Evolutionary conservation across 2,329 filamentous ascomycete species (phyloP), one percentile per base, ranked within the genome.

Genomic region (Penicillium decumbens): DNA sequence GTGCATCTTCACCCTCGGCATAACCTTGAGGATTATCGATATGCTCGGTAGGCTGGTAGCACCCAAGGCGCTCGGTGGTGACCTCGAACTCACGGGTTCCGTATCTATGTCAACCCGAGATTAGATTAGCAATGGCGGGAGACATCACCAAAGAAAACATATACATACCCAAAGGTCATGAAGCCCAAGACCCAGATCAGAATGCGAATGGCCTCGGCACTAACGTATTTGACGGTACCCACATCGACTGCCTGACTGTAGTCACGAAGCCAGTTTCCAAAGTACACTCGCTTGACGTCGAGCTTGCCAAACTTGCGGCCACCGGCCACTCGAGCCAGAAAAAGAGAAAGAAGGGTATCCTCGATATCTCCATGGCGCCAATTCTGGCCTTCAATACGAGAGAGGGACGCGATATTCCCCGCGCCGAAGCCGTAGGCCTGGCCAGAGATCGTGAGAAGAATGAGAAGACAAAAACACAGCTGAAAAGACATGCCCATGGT

Each of bases 161-260:
- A 18, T 18, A 18, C 61, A 56, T 83, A 92, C 61, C 88, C 88
- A 68, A 93, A 93, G 59, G 80, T 92, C 75, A 96, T 79, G 77
- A 96, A 96, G 13, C 89, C 89, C 37, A 96, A 79, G 40, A 96
- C 82, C 78, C 88, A 95, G 47, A 96, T 81, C 12, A 95, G 76
- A 42, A 96, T 87, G 29, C 91, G 85, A 65, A 96, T 95, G 50
- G 90, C 90, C 72, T 95, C 89, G 44, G 89, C 86, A 48, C 88
- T 92, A 55, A 96, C 90, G 61, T 85, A 82, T 75, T 95, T 95
- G 72, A 95, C 82, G 3, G 89, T 95, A 54, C 89, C 91, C 43
- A 95, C 88, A 69, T 96, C 91, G 62, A 95, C 88, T 53, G 90
- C 91, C 72, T 96, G 91, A 45, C 88, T 93, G 72, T 96, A 96